Base-by-base conservation (phyloP, 2,329 filamentous ascomycete genomes). In the Ramichloridium luteum region DNA sequence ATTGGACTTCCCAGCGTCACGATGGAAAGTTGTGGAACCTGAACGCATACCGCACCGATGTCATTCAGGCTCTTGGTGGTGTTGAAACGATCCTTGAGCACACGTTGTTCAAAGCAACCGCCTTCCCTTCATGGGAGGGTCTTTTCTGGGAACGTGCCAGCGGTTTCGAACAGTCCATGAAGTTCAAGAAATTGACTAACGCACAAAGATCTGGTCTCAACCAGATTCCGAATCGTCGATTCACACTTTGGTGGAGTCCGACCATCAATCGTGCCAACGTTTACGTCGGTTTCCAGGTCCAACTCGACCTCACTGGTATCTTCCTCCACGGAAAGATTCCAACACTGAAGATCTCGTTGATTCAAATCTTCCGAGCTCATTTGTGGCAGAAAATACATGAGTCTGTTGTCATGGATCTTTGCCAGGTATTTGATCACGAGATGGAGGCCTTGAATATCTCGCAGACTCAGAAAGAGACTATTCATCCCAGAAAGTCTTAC, bases 361-460 rank as follows among this genome's bases (percentile, higher is more conserved):
- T 98, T 39, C 90, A 98, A 55, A 98, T 98, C 48, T 98, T 98
- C 81, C 79, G 90, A 55, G 90, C 92, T 31, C 90, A 98, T 73
- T 77, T 98, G 67, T 98, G 90, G 90, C 90, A 98, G 58, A 98
- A 98, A 68, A 96, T 98, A 28, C 92, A 98, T 59, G 90, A 98
- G 59, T 92, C 82, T 1, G 86, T 96, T 0, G 88, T 94, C 18
- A 98, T 98, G 90, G 90, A 98, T 67, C 60, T 98, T 51, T 96
- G 90, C 48, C 92, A 98, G 55, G 90, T 98, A 10, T 93, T 98
- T 47, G 90, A 98, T 46, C 88, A 96, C 53, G 90, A 98, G 55
- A 65, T 98, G 26, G 90, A 98, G 57, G 85, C 90, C 17, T 67
- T 98, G 3, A 86, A 86, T 20, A 94, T 98, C 36, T 90, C 98